A percentile compares a stretch with the other conserved stretches of the same genome.
These are phyloP conservation scores for Aeschynomene evenia DNA, from an alignment of 306 rosid genomes.

Conservation along the genomic window DNA sequence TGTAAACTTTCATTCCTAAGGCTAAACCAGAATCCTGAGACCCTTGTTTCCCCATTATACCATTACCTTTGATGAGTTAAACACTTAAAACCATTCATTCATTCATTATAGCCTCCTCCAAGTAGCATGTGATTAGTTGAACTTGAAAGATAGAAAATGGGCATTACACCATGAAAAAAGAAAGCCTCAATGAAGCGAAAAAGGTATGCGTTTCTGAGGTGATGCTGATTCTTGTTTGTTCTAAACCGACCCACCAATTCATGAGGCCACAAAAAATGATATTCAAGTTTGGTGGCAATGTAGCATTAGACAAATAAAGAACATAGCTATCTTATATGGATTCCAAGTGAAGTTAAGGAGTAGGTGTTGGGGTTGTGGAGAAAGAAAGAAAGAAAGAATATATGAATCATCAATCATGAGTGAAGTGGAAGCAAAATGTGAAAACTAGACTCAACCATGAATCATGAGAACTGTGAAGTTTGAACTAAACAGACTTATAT, in stretches of 20 bases:
- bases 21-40: neutral
- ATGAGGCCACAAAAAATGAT: conserved; percentile 9
- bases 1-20: conserved; percentile 42
- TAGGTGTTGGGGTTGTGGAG: conserved; percentile 40
- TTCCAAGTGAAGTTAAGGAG: conserved; percentile 59
- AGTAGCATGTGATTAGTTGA: conserved; percentile 3
- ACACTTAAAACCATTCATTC: too few species aligned
- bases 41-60: conserved; percentile 47
- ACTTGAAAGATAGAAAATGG: conserved; percentile 3
- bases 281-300: conserved; percentile 44
- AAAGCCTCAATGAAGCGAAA: neutral
- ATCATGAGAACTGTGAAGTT: conserved; percentile 22
- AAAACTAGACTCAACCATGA: conserved; percentile 38
- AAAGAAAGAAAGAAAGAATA: neutral
- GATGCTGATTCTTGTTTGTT: conserved; percentile 19
- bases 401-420: conserved; percentile 48
- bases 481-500: conserved; percentile 38
- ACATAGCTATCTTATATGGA: conserved; percentile 34
- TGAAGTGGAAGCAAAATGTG: conserved; percentile 51
- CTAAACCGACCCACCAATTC: conserved; percentile 42
- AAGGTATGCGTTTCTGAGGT: neutral
- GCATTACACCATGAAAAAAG: neutral
- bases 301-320: neutral
- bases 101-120: neutral
- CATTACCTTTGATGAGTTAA: neutral